These are phyloP conservation scores for Coemansia sp. DNA, from an alignment of 192 early-diverging fungal genomes.

Conservation along the genomic window DNA sequence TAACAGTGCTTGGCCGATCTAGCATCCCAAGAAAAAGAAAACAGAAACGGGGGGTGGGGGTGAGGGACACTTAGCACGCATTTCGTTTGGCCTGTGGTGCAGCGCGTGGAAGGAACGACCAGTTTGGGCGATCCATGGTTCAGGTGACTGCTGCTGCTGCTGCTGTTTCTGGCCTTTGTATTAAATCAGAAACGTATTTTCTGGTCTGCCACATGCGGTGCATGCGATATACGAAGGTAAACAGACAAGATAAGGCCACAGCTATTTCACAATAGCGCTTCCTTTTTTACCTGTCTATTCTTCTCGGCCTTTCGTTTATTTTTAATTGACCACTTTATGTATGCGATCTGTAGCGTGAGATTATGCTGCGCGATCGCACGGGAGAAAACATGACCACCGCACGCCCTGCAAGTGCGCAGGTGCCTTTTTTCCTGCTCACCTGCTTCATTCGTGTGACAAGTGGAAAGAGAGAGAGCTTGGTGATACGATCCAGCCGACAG, in stretches of 20 bases:
- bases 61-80: too few species aligned
- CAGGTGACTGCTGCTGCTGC: constrained; percentile 7
- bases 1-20: constrained; percentile 1
- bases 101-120: not conserved
- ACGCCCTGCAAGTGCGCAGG: not conserved
- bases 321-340: not conserved
- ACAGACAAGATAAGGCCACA: not conserved
- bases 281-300: not conserved
- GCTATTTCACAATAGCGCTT: not conserved
- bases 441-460: not conserved
- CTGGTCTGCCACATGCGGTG: not conserved
- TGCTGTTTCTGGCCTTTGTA: too few species aligned
- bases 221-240: not conserved
- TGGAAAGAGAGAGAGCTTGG: not conserved
- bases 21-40: not conserved
- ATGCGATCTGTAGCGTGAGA: not conserved
- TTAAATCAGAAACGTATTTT: not conserved
- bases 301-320: not conserved
- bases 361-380: constrained; percentile 5
- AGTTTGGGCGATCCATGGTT: not conserved
- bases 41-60: constrained; percentile 1
- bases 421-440: too few species aligned
- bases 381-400: not conserved
- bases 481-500: not conserved
- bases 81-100: not conserved